Evolutionary conservation across 805 yeast species (phyloP).

Genomic region (Candida tammaniensis): DNA sequence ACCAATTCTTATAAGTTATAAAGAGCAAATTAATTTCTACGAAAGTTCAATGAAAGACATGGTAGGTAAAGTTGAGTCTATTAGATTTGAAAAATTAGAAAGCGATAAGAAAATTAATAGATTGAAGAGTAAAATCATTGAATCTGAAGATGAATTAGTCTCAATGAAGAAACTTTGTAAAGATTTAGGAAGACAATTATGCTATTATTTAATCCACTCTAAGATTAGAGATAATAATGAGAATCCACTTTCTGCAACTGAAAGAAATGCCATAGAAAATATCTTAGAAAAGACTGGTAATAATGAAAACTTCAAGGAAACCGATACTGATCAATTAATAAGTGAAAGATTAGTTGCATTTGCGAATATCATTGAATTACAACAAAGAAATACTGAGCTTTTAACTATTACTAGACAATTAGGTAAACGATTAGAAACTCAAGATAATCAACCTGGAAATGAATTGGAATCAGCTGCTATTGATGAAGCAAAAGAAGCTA

Average conservation of each 20-base stretch:
- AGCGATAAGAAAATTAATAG: conserved; percentile 37
- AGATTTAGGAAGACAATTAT: conserved; percentile 84
- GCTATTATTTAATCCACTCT: conserved; percentile 65
- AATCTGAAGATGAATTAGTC: conserved; percentile 45
- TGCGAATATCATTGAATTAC: conserved; percentile 62
- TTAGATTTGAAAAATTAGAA: conserved; percentile 49
- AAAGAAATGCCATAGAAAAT: conserved; percentile 59
- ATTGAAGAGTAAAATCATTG: conserved; percentile 31
- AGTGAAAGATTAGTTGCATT: conserved; percentile 73
- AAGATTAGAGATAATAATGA: conserved; percentile 54
- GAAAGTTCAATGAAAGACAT: conserved; percentile 53
- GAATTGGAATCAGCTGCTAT: conserved; percentile 47
- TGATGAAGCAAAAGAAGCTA: conserved; percentile 68
- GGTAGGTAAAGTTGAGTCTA: conserved; percentile 49
- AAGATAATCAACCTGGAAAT: conserved; percentile 46
- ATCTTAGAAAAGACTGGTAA: conserved; percentile 43
- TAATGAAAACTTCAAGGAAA: conserved; percentile 28
- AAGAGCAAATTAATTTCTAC: conserved; percentile 55
- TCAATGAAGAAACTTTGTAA: conserved; percentile 54
- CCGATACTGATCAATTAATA: conserved; percentile 72
- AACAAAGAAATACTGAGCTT: conserved; percentile 71
- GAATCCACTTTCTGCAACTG: conserved; percentile 61
- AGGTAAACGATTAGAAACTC: conserved; percentile 66
- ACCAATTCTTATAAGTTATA: conserved; percentile 69
- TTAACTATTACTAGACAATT: conserved; percentile 66